Conservation (phyloP, 140 eudicot genomes). For the Erigeron philadelphicus region DNA sequence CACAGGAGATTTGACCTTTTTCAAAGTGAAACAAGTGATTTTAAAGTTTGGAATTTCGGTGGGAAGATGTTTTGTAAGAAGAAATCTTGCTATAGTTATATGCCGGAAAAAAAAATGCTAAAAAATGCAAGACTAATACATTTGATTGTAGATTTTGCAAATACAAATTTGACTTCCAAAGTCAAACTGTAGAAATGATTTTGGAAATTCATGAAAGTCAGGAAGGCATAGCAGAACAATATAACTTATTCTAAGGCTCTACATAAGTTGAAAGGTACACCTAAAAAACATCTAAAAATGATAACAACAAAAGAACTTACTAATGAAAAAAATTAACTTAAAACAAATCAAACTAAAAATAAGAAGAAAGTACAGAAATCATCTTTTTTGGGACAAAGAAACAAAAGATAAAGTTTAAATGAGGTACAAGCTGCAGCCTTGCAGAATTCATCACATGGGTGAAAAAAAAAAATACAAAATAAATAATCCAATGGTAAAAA, state of each 20-base stretch:
- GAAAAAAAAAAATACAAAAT: slow-evolving; percentile 14
- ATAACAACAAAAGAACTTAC: background rate
- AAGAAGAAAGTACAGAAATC: slow-evolving; percentile 15
- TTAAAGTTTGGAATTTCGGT: background rate
- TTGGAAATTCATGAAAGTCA: background rate
- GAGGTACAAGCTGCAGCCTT: slow-evolving; percentile 31
- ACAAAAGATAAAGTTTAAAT: slow-evolving; percentile 31
- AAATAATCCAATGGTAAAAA: slow-evolving; percentile 5
- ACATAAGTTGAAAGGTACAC: background rate
- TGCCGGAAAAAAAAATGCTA: background rate
- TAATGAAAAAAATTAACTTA: slow-evolving; percentile 6
- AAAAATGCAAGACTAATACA: background rate
- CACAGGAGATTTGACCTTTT: slow-evolving; percentile 15
- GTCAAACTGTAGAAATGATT: slow-evolving; percentile 12
- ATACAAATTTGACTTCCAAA: slow-evolving; percentile 15
- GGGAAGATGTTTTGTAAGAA: background rate
- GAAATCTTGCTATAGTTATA: background rate
- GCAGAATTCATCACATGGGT: slow-evolving; percentile 37
- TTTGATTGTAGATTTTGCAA: background rate
- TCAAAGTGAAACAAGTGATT: slow-evolving; percentile 1
- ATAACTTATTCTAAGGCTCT: background rate
- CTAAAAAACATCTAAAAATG: background rate
- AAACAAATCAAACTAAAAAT: background rate
- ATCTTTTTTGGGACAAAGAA: slow-evolving; percentile 22
- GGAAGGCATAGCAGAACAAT: slow-evolving; percentile 4